Conservation (phyloP, 176 grass and related monocot species). For the Zoysia japonica region DNA sequence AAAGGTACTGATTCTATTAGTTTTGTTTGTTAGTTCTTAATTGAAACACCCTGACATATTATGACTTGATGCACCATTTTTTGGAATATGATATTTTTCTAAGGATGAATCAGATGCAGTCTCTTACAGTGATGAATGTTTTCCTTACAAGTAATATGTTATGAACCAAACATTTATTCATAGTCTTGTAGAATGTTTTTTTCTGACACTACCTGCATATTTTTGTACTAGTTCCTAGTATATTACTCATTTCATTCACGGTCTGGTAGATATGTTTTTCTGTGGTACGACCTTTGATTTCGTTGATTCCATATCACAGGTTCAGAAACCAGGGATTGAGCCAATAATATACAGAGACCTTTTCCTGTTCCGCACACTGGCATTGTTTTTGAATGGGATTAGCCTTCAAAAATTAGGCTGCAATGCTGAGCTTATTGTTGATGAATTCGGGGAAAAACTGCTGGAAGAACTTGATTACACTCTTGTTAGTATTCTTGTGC, state of each 20-base stretch:
- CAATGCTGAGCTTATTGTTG: constrained; percentile 99
- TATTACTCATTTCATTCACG: background rate
- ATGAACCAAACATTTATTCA: background rate
- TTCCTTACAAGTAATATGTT: background rate
- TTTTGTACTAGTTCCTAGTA: background rate
- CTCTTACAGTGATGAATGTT: background rate
- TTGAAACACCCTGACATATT: constrained; percentile 25
- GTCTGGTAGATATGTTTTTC: background rate
- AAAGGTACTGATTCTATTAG: constrained; percentile 57
- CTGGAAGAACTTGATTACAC: constrained; percentile 99
- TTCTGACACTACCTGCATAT: background rate
- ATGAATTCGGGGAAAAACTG: constrained; percentile 98
- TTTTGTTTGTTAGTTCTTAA: constrained; percentile 6
- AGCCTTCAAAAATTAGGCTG: constrained; percentile 98
- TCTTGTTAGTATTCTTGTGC: constrained; percentile 67
- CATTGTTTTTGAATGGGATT: constrained; percentile 95
- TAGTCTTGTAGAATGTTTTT: background rate
- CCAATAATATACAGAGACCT: constrained; percentile 98
- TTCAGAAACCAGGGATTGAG: constrained; percentile 93
- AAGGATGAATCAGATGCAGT: constrained; percentile 5
- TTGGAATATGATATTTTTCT: constrained; percentile 21
- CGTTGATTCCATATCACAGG: constrained; percentile 43
- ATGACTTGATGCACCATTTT: constrained; percentile 25
- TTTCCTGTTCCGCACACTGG: constrained; percentile 88
- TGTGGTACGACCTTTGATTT: constrained; percentile 1